Percentiles rank a stretch among this genome's conserved stretches.
phyloP scores from a whole-genome alignment of 106 monocot species.

The Agapanthus africanus region DNA sequence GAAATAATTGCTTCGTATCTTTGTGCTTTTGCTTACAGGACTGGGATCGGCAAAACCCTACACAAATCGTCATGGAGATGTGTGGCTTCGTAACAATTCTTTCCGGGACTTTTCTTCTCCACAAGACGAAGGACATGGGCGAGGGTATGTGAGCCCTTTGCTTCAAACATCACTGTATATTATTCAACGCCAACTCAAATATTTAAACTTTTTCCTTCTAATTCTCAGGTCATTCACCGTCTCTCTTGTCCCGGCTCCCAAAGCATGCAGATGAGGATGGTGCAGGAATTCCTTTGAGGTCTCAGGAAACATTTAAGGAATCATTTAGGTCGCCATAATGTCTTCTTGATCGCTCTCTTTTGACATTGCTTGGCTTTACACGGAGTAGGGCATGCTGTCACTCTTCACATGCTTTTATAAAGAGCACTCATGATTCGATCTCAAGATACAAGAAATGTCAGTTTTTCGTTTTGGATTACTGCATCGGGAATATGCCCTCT shows the following conservation, averaged over 20 bases:
- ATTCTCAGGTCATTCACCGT: slow-evolving; percentile 27
- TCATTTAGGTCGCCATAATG: not conserved
- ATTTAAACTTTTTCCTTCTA: not conserved
- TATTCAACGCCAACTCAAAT: not conserved
- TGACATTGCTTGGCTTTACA: no score
- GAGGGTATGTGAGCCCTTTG: slow-evolving; percentile 23
- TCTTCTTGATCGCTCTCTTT: no score
- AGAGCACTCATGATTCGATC: no score
- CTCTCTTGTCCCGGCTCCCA: slow-evolving; percentile 20
- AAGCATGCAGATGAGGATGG: slow-evolving; percentile 45
- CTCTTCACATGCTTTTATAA: not conserved
- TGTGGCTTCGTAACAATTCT: slow-evolving; percentile 61
- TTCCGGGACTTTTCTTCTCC: slow-evolving; percentile 55
- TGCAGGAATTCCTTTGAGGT: slow-evolving; percentile 44
- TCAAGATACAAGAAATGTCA: no score
- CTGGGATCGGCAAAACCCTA: slow-evolving; percentile 49
- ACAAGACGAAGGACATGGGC: slow-evolving; percentile 46
- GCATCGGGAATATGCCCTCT: not conserved
- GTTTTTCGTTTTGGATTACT: no score
- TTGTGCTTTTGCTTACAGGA: slow-evolving; percentile 28
- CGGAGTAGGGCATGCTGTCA: not conserved
- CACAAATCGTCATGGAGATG: slow-evolving; percentile 53
- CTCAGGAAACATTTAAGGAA: not conserved
- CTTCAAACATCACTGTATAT: not conserved
- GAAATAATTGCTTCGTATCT: no score